Base-by-base conservation (phyloP, 345 rosid genomes). In the Acer yangbiense region DNA sequence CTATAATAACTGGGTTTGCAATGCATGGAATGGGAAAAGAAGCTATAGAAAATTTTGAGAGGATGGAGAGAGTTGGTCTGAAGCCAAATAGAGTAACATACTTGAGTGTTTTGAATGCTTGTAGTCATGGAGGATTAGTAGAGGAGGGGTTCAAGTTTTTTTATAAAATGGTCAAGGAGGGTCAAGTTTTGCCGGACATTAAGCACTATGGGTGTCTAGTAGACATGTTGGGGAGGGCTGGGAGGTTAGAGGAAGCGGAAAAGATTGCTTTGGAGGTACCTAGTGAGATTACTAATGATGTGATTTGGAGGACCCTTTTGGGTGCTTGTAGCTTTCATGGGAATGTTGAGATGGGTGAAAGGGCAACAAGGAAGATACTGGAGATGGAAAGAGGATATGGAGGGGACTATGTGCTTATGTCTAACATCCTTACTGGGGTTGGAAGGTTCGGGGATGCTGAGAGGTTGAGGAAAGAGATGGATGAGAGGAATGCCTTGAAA, bases 51-150 rank as follows among this genome's bases (percentile, higher is more conserved):
- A 25, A 68, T 73, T 93, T 90, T 80, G 82, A 82, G 48, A 87
- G 81, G 78, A 92, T 95, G 93, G 90, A 87, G 84, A 87, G 71
- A 72, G 60, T 65, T 35, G 91, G 93, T 23, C 63, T 88, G 80
- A 89, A 70, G 17, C 93, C 98, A 0, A 95, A 93, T 50, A 80
- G 87, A 80, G 94, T 90, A 58, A 92, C 97, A 2, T 89, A 89
- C 82, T 71, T 95, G 82, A 90, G 97, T 79, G 87, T 92, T 68
- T 78, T 95, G 76, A 92, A 82, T 85, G 98, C 93, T 62, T 93
- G 95, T 71, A 95, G 98, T 75, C 98, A 95, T 79, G 98, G 93
- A 82, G 98, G 93, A 43, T 81, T 89, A 80, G 90, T 90, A 6
- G 94, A 93, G 64, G 88, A 88, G 41, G 95, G 97, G 72, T 81